Evolutionary conservation across 257 asterid genomes (phyloP).

Genomic region (Datura wrightii): DNA sequence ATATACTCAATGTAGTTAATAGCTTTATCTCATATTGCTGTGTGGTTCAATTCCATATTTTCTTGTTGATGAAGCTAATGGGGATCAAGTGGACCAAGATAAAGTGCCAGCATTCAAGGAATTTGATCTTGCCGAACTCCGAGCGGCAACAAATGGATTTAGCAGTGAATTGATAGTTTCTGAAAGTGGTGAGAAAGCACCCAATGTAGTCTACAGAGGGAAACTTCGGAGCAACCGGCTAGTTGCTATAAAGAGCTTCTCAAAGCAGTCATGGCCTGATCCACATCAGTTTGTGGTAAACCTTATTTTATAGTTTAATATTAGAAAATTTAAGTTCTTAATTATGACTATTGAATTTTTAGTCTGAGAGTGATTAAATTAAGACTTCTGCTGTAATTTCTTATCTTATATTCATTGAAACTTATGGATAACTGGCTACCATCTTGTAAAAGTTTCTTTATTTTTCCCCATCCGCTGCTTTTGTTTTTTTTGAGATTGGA

Average conservation of each 20-base stretch:
- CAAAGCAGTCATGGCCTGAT: conserved; percentile 74
- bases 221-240: conserved; percentile 63
- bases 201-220: conserved; percentile 72
- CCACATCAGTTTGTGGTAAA: conserved; percentile 78
- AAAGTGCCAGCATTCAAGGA: conserved; percentile 81
- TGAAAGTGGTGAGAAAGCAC: conserved; percentile 69
- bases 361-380: conserved; percentile 7
- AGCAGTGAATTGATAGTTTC: conserved; percentile 70
- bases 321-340: background rate
- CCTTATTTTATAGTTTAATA: background rate
- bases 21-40: too few species aligned
- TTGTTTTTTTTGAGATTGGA: too few species aligned
- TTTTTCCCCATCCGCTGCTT: too few species aligned
- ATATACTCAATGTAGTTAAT: too few species aligned
- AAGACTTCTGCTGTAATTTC: background rate
- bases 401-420: too few species aligned
- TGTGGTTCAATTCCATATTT: background rate
- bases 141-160: conserved; percentile 66
- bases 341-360: background rate
- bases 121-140: conserved; percentile 62
- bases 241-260: conserved; percentile 73
- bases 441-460: too few species aligned
- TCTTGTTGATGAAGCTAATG: conserved; percentile 29
- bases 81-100: conserved; percentile 52
- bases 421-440: too few species aligned